Evolutionary conservation across 257 asterid genomes (phyloP), one percentile per base, ranked within the genome.

Genomic region (Solanum tarapatanum): DNA sequence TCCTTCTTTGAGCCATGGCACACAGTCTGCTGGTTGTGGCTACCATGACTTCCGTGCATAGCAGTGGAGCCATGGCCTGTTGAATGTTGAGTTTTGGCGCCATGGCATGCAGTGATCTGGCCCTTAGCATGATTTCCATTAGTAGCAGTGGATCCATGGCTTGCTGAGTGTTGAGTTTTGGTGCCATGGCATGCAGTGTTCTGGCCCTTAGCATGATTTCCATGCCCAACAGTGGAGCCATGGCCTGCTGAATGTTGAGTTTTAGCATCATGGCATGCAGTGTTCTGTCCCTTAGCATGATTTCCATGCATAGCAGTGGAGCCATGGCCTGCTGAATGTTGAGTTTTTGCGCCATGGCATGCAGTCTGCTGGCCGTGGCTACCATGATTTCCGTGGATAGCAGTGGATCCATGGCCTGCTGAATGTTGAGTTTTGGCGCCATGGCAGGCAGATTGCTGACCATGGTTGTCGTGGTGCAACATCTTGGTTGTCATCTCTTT

Each of bases 1-100:
- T 86, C 82, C 88, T 23, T 86, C 88, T 86, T 82, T 4, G 69
- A 48, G 85, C 85, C 85, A 48, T 82, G 69, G 85, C 68, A 35
- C 3, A 13, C 26, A 36, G 21, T 36, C 30, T 36, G 55, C 82
- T 74, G 82, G 55, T n/a, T 10, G 11, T 36, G 82, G 82, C 5
- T 74, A 36, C 30, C 82, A 74, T 74, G 82, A 74, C 51, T 5
- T 35, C 82, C 51, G 0, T 74, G 51, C 30, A 4, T 5, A 74
- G 82, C 82, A 74, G 51, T 23, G 28, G 55, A 14, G 39, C 66
- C 83, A 36, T 36, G 77, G 69, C 87, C 12, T 68, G 80, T 19
- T 62, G 87, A 36, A 4, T 60, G 72, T 11, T 62, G 76, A 19
- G 26, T 17, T 73, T 73, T 73, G 45, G 16, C 7, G 3, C 80